These are phyloP conservation scores for Apiospora saccharicola DNA, from an alignment of 2,329 filamentous ascomycete species.

Conservation along the genomic window DNA sequence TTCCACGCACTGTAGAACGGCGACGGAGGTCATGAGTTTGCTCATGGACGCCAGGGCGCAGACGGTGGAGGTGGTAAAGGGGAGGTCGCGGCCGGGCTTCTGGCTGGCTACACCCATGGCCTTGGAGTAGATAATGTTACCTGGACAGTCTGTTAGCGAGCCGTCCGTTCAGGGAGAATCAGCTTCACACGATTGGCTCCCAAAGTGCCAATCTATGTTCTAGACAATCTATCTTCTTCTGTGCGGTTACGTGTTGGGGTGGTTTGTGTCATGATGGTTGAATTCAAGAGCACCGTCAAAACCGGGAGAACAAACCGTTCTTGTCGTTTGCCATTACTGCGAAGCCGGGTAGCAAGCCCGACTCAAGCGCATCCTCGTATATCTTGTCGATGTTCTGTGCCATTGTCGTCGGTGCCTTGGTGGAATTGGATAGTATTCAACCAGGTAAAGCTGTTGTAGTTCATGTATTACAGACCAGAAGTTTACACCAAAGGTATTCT, in stretches of 20 bases:
- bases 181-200: too few species aligned
- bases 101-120: conserved; percentile 35
- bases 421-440: too few species aligned
- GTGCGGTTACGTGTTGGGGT: too few species aligned
- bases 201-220: too few species aligned
- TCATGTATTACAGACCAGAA: background rate
- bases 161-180: too few species aligned
- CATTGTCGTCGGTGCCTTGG: conserved; percentile 18
- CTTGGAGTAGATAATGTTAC: conserved; percentile 35
- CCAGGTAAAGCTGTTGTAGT: background rate
- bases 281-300: background rate
- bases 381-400: conserved; percentile 29
- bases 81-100: conserved; percentile 33
- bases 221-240: too few species aligned
- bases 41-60: conserved; percentile 40
- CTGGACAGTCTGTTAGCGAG: conserved; percentile 20
- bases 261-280: background rate
- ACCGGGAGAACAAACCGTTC: conserved; percentile 27
- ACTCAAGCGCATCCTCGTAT: conserved; percentile 33
- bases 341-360: conserved; percentile 34
- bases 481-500: too few species aligned
- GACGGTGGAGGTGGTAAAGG: conserved; percentile 36
- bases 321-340: conserved; percentile 34
- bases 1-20: conserved; percentile 63
- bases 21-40: conserved; percentile 59